Percentiles rank a stretch among this genome's conserved stretches.
These are phyloP conservation scores for Saururus chinensis DNA, from an alignment of 164 flowering plant species.

Conservation along the genomic window DNA sequence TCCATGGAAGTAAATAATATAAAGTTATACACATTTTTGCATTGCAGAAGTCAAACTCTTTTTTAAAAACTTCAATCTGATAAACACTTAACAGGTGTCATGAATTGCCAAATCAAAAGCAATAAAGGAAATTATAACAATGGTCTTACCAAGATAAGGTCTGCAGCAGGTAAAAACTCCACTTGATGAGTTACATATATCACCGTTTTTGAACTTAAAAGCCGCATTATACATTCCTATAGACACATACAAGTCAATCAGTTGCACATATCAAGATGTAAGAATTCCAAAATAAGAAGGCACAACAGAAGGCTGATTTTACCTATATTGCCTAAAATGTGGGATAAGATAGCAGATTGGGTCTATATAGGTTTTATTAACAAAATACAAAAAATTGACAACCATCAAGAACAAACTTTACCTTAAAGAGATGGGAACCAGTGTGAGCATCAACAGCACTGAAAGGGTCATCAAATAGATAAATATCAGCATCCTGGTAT, in stretches of 20 bases:
- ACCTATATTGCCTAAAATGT: no score
- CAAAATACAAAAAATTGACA: no score
- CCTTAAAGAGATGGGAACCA: conserved; percentile 77
- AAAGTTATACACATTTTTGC: not conserved
- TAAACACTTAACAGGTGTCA: no score
- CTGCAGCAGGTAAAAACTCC: conserved; percentile 65
- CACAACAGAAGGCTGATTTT: no score
- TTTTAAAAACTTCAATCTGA: no score
- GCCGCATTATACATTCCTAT: conserved; percentile 58
- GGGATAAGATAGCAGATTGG: no score
- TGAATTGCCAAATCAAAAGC: not conserved
- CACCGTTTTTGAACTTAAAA: conserved; percentile 50
- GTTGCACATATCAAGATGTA: not conserved
- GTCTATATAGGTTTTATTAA: no score
- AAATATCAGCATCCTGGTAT: conserved; percentile 81
- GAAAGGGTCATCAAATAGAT: conserved; percentile 83
- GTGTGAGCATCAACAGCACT: conserved; percentile 97
- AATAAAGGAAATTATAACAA: conserved; percentile 1
- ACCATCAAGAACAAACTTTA: conserved; percentile 7
- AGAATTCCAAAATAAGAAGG: not conserved
- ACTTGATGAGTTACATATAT: conserved; percentile 72
- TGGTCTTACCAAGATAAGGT: conserved; percentile 44
- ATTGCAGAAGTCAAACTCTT: not conserved
- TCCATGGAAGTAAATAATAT: not conserved
- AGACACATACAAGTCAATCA: not conserved